A percentile compares a stretch with the other conserved stretches of the same genome.
phyloP scores from a whole-genome alignment of 495 filamentous ascomycete species.

The Penicillium nucicola region DNA sequence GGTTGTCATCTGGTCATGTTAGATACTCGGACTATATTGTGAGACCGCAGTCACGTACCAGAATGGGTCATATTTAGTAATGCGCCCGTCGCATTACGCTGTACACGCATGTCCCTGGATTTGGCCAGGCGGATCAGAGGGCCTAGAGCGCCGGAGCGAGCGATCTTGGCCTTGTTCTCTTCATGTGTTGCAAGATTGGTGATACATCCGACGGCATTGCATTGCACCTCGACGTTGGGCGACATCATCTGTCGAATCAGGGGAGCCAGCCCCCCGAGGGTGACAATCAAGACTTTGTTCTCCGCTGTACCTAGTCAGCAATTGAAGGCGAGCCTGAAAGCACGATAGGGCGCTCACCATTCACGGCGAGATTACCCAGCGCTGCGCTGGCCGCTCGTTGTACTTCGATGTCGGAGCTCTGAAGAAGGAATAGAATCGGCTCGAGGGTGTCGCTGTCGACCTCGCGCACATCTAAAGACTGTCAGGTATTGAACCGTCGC shows the following conservation, averaged over 20 bases:
- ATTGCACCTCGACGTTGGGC: slow-evolving; percentile 97
- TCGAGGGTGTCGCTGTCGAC: slow-evolving; percentile 93
- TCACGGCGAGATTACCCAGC: slow-evolving; percentile 93
- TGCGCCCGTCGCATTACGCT: slow-evolving; percentile 94
- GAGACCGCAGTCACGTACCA: slow-evolving; percentile 51
- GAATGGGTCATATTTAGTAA: slow-evolving; percentile 99
- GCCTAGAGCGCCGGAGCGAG: slow-evolving; percentile 85
- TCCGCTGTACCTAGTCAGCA: slow-evolving; percentile 68
- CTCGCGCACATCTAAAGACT: slow-evolving; percentile 79
- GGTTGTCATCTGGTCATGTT: slow-evolving; percentile 76
- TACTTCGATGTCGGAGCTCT: slow-evolving; percentile 94
- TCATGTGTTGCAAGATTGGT: slow-evolving; percentile 97
- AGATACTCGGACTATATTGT: neutral
- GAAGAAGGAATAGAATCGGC: slow-evolving; percentile 90
- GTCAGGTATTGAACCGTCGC: slow-evolving; percentile 12
- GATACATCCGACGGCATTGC: slow-evolving; percentile 98
- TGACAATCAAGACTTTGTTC: slow-evolving; percentile 95
- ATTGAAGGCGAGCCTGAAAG: neutral
- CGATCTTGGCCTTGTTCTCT: slow-evolving; percentile 98
- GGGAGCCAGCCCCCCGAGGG: slow-evolving; percentile 83
- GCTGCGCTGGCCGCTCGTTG: slow-evolving; percentile 96
- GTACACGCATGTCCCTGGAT: slow-evolving; percentile 97
- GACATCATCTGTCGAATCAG: slow-evolving; percentile 99
- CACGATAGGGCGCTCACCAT: slow-evolving; percentile 61
- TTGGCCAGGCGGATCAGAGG: slow-evolving; percentile 90